Conservation (phyloP, 495 filamentous ascomycete species). For the Chaetomidium leptoderma region DNA sequence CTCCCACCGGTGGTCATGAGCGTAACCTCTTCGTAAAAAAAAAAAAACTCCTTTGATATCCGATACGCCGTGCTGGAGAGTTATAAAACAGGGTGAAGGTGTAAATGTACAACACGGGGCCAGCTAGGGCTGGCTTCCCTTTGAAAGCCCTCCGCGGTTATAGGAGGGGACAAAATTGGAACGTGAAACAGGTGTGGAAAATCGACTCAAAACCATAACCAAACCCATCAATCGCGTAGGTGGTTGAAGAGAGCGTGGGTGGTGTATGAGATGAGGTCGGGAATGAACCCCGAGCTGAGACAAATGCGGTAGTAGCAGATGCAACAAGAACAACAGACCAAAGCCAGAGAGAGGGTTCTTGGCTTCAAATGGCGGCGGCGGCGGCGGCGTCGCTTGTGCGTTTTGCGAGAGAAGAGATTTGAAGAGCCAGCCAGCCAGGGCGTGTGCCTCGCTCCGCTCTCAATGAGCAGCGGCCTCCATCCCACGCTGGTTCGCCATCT, state of each 20-base stretch:
- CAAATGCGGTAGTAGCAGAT: neutral
- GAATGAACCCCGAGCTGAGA: no score
- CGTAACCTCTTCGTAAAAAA: slow-evolving; percentile 12
- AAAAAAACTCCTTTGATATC: slow-evolving; percentile 2
- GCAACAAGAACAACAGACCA: neutral
- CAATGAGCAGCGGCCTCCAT: slow-evolving; percentile 21
- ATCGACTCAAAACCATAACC: neutral
- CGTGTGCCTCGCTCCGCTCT: neutral
- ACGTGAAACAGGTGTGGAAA: neutral
- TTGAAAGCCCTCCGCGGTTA: neutral
- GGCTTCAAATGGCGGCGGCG: no score
- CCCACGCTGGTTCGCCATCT: slow-evolving; percentile 35
- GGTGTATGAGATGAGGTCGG: no score
- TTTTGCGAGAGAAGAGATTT: no score
- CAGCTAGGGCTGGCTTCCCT: slow-evolving; percentile 5
- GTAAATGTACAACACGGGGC: slow-evolving; percentile 18
- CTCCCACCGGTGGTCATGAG: slow-evolving; percentile 14
- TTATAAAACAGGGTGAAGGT: slow-evolving; percentile 13
- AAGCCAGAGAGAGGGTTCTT: no score
- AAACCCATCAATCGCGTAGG: neutral
- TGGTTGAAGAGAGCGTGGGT: neutral
- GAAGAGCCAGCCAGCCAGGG: no score
- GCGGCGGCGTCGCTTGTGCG: no score
- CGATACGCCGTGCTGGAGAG: slow-evolving; percentile 14
- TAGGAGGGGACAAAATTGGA: neutral